These are phyloP conservation scores for Pseudonitzschia pungens DNA, from an alignment of 108 stramenopile genomes.

Conservation along the genomic window DNA sequence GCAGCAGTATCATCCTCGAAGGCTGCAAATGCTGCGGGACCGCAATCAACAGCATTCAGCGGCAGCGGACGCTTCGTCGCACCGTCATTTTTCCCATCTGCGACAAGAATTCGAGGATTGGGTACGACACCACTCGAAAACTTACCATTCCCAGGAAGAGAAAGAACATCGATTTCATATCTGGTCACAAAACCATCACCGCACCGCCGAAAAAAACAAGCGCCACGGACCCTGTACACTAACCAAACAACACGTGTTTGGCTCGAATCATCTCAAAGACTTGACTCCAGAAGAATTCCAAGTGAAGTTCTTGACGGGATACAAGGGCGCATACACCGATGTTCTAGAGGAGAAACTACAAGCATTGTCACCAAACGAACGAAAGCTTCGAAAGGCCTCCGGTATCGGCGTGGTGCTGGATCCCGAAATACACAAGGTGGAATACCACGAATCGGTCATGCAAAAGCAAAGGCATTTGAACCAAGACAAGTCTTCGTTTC, in stretches of 20 bases:
- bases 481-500: background rate
- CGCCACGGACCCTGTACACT: slow-evolving; percentile 78
- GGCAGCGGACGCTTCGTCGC: background rate
- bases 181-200: slow-evolving; percentile 77
- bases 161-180: slow-evolving; percentile 71
- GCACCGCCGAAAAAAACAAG: slow-evolving; percentile 67
- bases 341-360: slow-evolving; percentile 23
- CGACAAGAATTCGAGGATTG: slow-evolving; percentile 77
- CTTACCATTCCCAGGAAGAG: slow-evolving; percentile 63
- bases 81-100: slow-evolving; percentile 25
- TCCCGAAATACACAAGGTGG: slow-evolving; percentile 22
- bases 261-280: slow-evolving; percentile 75
- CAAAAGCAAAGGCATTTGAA: slow-evolving; percentile 28
- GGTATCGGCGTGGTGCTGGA: slow-evolving; percentile 37
- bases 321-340: slow-evolving; percentile 56
- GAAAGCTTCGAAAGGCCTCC: slow-evolving; percentile 11
- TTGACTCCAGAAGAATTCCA: slow-evolving; percentile 77
- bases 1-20: background rate
- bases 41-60: background rate
- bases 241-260: slow-evolving; percentile 79
- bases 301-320: slow-evolving; percentile 70
- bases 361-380: background rate
- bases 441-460: slow-evolving; percentile 38
- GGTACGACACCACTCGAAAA: slow-evolving; percentile 55
- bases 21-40: slow-evolving; percentile 12